Evolutionary conservation across 495 filamentous ascomycete genomes (phyloP).

Genomic region (Penicillium alfredii): DNA sequence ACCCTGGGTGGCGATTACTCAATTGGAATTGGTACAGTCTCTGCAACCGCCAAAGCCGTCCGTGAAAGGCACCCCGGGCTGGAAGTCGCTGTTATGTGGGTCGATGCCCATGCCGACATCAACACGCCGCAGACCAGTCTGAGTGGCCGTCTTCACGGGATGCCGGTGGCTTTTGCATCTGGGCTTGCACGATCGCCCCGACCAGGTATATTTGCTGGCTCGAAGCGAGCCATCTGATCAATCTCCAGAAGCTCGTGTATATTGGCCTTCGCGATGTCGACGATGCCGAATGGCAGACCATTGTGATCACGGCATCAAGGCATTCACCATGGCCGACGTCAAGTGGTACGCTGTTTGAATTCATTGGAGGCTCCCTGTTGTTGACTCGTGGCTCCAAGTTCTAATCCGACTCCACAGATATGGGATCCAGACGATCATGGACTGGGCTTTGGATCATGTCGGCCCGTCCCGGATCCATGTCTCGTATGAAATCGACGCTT

Average conservation of each 20-base stretch:
- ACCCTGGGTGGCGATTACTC: slow-evolving; percentile 85
- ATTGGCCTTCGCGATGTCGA: slow-evolving; percentile 85
- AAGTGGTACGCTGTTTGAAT: slow-evolving; percentile 46
- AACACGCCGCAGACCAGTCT: slow-evolving; percentile 78
- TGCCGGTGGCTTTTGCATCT: slow-evolving; percentile 79
- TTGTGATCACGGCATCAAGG: slow-evolving; percentile 74
- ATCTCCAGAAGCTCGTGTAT: slow-evolving; percentile 74
- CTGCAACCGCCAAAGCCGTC: slow-evolving; percentile 66
- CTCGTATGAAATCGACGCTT: slow-evolving; percentile 82
- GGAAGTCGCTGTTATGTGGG: slow-evolving; percentile 81
- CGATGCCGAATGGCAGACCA: slow-evolving; percentile 68
- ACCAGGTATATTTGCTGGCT: slow-evolving; percentile 76
- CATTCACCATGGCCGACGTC: slow-evolving; percentile 88
- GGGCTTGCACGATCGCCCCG: slow-evolving; percentile 66
- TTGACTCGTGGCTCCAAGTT: too few species aligned
- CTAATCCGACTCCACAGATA: too few species aligned
- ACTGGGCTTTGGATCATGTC: slow-evolving; percentile 81
- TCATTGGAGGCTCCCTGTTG: too few species aligned
- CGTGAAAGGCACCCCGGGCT: slow-evolving; percentile 59
- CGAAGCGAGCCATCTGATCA: slow-evolving; percentile 46
- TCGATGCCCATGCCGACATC: slow-evolving; percentile 88
- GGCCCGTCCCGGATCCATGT: slow-evolving; percentile 85
- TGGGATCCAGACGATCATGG: slow-evolving; percentile 81
- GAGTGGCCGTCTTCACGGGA: slow-evolving; percentile 84
- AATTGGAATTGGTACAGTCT: slow-evolving; percentile 79